These are phyloP conservation scores for Epichloe bromicola DNA, from an alignment of 2,329 filamentous ascomycete species.

Conservation along the genomic window DNA sequence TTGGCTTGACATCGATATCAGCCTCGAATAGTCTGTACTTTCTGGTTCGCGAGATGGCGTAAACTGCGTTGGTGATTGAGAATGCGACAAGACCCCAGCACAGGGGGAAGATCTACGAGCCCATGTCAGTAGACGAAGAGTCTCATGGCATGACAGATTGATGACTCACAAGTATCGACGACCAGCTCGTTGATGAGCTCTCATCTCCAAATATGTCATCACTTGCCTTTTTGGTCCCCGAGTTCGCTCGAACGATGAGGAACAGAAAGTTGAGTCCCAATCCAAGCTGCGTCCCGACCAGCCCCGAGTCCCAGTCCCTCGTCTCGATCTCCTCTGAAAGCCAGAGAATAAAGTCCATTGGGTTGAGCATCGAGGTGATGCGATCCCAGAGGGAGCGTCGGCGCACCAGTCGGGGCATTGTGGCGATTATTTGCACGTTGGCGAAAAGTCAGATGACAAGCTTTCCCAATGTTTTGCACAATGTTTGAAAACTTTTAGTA, in stretches of 20 bases:
- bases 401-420: constrained; percentile 67
- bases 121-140: background rate
- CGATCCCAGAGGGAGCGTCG: constrained; percentile 68
- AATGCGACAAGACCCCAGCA: constrained; percentile 56
- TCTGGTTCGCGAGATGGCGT: constrained; percentile 68
- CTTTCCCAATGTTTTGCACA: background rate
- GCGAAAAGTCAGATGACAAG: background rate
- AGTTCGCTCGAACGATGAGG: constrained; percentile 71
- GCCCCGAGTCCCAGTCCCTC: constrained; percentile 76
- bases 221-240: constrained; percentile 34
- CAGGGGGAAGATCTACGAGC: constrained; percentile 45
- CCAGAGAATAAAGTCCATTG: constrained; percentile 82
- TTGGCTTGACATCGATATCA: constrained; percentile 60
- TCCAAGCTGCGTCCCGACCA: constrained; percentile 64
- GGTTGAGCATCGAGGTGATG: constrained; percentile 68
- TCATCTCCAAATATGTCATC: constrained; percentile 82
- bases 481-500: background rate
- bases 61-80: constrained; percentile 65
- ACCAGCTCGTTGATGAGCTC: constrained; percentile 48
- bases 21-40: constrained; percentile 87
- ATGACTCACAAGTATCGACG: constrained; percentile 39
- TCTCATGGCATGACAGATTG: background rate
- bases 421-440: constrained; percentile 14
- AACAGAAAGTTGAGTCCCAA: constrained; percentile 67
- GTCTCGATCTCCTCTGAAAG: constrained; percentile 86